A percentile compares a stretch with the other conserved stretches of the same genome.
These are phyloP conservation scores for Cystobasidiopsis lactophilus DNA, from an alignment of 768 basidiomycete genomes.

Conservation along the genomic window DNA sequence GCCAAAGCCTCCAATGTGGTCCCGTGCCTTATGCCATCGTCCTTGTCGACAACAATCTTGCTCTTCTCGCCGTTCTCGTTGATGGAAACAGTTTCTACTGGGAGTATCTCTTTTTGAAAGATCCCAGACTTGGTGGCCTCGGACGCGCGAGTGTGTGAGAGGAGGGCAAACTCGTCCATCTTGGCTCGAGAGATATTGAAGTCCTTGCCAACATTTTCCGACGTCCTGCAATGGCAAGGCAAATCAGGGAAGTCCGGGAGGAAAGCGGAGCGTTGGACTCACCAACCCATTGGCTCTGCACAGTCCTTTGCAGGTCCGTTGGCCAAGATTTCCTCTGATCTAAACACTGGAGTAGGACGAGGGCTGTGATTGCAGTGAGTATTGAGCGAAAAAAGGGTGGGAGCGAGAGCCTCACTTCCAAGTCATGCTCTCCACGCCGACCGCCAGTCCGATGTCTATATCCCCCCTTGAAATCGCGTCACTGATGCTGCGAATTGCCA, in stretches of 20 bases:
- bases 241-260: not conserved
- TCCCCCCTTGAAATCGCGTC: constrained; percentile 52
- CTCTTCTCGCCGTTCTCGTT: constrained; percentile 1
- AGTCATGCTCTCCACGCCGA: constrained; percentile 81
- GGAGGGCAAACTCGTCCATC: constrained; percentile 65
- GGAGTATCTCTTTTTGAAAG: constrained; percentile 64
- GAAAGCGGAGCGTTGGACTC: not conserved
- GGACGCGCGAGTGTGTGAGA: constrained; percentile 64
- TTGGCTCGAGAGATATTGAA: constrained; percentile 45
- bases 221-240: constrained; percentile 62
- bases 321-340: constrained; percentile 3
- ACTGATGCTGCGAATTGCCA: constrained; percentile 59
- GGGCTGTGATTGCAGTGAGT: not conserved
- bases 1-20: constrained; percentile 51
- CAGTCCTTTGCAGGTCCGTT: constrained; percentile 5
- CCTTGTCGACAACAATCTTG: constrained; percentile 47
- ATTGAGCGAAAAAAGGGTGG: not conserved
- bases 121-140: constrained; percentile 56
- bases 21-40: constrained; percentile 57
- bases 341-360: constrained; percentile 8
- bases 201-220: constrained; percentile 60
- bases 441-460: constrained; percentile 69
- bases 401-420: constrained; percentile 16
- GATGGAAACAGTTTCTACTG: constrained; percentile 24
- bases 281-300: constrained; percentile 4